Evolutionary conservation across 164 flowering plant species (phyloP).

Genomic region (Magnolia kwangsiensis): DNA sequence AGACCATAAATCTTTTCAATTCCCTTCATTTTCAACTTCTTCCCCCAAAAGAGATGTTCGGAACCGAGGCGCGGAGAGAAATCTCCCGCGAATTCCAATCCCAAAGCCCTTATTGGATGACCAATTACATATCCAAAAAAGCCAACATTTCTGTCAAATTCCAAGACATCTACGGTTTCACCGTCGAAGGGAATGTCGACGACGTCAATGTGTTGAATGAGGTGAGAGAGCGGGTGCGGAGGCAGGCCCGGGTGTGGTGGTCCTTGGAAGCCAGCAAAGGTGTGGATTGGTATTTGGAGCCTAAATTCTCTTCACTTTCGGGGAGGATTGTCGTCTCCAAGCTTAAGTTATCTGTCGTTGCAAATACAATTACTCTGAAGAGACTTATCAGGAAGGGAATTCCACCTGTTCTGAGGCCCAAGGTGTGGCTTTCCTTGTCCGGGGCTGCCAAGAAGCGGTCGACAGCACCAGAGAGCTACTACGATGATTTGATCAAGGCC

Average conservation of each 20-base stretch:
- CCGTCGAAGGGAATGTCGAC: slow-evolving; percentile 95
- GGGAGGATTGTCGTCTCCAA: slow-evolving; percentile 44
- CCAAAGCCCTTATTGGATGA: slow-evolving; percentile 53
- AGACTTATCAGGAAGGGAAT: slow-evolving; percentile 85
- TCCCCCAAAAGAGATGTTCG: slow-evolving; percentile 39
- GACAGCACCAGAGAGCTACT: slow-evolving; percentile 91
- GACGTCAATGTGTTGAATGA: slow-evolving; percentile 95
- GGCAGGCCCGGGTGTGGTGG: slow-evolving; percentile 94
- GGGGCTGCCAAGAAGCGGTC: slow-evolving; percentile 96
- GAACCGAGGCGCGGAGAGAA: slow-evolving; percentile 44
- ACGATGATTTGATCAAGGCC: slow-evolving; percentile 69
- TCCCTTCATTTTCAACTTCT: neutral
- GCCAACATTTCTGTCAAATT: slow-evolving; percentile 77
- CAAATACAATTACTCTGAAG: slow-evolving; percentile 77
- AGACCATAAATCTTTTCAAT: neutral
- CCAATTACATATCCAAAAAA: slow-evolving; percentile 67
- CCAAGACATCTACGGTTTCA: slow-evolving; percentile 91
- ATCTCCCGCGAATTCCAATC: slow-evolving; percentile 54
- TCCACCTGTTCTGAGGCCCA: slow-evolving; percentile 87
- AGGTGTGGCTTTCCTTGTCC: slow-evolving; percentile 87
- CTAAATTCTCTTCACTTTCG: slow-evolving; percentile 41
- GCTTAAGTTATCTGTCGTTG: slow-evolving; percentile 58
- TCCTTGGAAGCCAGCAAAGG: slow-evolving; percentile 88
- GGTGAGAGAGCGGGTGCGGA: slow-evolving; percentile 91
- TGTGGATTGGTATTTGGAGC: slow-evolving; percentile 89